Percentiles rank a stretch among this genome's conserved stretches.
Conservation (phyloP, 2,329 filamentous ascomycete genomes). For the Colletotrichum sp. region DNA sequence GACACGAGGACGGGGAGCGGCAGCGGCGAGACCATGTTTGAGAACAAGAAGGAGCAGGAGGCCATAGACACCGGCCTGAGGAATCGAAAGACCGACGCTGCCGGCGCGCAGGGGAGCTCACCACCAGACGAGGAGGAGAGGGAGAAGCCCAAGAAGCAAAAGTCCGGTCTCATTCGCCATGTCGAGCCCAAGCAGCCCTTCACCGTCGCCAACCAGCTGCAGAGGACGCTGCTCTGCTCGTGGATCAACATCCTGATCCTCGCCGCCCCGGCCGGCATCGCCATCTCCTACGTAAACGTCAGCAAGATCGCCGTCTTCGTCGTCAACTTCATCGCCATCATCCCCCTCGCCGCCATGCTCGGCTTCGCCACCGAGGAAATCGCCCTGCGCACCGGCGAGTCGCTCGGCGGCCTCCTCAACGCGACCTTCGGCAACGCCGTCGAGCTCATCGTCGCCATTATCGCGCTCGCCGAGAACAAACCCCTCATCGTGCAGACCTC, state of each 20-base stretch:
- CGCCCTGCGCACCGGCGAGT: conserved; percentile 81
- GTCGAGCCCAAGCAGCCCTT: conserved; percentile 59
- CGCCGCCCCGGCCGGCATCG: conserved; percentile 81
- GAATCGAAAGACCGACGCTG: conserved; percentile 34
- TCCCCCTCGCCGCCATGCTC: conserved; percentile 86
- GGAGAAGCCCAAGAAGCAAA: conserved; percentile 45
- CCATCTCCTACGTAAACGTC: conserved; percentile 67
- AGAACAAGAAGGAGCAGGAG: conserved; percentile 26
- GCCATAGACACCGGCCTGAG: conserved; percentile 27
- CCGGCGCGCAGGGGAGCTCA: conserved; percentile 22
- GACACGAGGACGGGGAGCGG: conserved; percentile 14
- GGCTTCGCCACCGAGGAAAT: conserved; percentile 92
- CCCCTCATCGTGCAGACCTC: conserved; percentile 91
- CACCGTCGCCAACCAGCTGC: conserved; percentile 69
- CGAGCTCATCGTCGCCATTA: conserved; percentile 86
- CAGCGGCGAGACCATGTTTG: conserved; percentile 24
- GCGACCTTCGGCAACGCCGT: conserved; percentile 94
- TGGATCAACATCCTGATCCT: conserved; percentile 87
- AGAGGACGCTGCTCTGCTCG: conserved; percentile 78
- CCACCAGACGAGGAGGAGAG: conserved; percentile 30
- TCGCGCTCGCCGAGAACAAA: conserved; percentile 76
- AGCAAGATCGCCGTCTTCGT: conserved; percentile 74
- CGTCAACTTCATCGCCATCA: conserved; percentile 92
- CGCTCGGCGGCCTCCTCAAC: conserved; percentile 86
- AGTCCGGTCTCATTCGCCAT: conserved; percentile 47